A percentile compares a stretch with the other conserved stretches of the same genome.
These are phyloP conservation scores for Gracilaria gracilis DNA, from an alignment of 23 red algal species.

Conservation along the genomic window DNA sequence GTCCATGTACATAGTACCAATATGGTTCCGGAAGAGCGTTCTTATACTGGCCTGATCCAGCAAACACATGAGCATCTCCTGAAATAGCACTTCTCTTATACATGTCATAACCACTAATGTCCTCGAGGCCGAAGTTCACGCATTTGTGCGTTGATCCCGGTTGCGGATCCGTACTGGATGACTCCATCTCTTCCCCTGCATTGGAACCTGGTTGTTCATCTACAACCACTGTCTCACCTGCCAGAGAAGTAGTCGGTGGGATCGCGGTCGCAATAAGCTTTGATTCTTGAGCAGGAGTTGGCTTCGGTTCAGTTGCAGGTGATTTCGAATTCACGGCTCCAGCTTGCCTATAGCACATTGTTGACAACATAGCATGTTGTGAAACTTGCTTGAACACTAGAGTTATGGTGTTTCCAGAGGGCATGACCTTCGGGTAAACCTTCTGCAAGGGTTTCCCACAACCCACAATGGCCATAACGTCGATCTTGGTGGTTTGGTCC, in stretches of 20 bases:
- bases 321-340: neutral
- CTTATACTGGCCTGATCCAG: slow-evolving; percentile 18
- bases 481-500: slow-evolving; percentile 33
- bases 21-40: slow-evolving; percentile 44
- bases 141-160: slow-evolving; percentile 3
- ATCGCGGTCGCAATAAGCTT: neutral
- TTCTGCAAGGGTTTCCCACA: slow-evolving; percentile 54
- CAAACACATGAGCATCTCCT: slow-evolving; percentile 39
- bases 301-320: neutral
- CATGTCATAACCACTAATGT: slow-evolving; percentile 30
- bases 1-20: slow-evolving; percentile 33
- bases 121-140: slow-evolving; percentile 56
- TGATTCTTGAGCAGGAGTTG: neutral
- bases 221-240: neutral
- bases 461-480: slow-evolving; percentile 59
- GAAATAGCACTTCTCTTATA: slow-evolving; percentile 25
- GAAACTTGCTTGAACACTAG: slow-evolving; percentile 18
- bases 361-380: slow-evolving; percentile 53
- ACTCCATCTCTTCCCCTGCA: neutral
- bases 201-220: neutral
- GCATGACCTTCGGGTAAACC: slow-evolving; percentile 7
- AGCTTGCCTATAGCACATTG: slow-evolving; percentile 50
- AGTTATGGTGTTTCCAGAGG: slow-evolving; percentile 19
- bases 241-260: neutral
- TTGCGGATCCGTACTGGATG: neutral